Evolutionary conservation across 2,329 filamentous ascomycete species (phyloP).

Genomic region (Fusarium odoratissimum): DNA sequence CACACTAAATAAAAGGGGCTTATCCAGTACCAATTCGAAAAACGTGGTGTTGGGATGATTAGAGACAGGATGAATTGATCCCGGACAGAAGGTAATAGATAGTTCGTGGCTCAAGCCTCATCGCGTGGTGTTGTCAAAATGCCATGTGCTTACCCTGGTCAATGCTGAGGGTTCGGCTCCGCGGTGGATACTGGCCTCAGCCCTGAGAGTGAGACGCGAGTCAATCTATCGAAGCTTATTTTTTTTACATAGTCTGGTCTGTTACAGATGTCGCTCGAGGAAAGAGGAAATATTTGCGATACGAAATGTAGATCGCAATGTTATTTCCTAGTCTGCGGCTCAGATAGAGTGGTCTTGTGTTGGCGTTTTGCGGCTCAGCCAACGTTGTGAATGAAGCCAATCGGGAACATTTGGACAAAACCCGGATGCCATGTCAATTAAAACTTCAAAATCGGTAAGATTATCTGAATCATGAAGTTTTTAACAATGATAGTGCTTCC

Average conservation of each 20-base stretch:
- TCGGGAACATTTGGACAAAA: neutral
- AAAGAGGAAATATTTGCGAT: neutral
- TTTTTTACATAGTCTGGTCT: neutral
- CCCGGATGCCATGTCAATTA: neutral
- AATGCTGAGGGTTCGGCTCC: conserved; percentile 23
- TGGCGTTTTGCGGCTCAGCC: neutral
- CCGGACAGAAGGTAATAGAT: conserved; percentile 11
- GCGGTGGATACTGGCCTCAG: conserved; percentile 22
- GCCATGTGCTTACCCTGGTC: neutral
- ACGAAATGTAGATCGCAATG: neutral
- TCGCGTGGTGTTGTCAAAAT: neutral
- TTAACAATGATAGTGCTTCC: fast-evolving
- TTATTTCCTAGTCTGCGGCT: neutral
- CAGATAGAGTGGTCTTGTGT: neutral
- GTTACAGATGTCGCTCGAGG: neutral
- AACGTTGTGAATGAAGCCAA: neutral
- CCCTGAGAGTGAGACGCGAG: conserved; percentile 6
- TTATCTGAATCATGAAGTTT: fast-evolving
- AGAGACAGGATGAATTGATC: neutral
- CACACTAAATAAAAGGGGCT: neutral
- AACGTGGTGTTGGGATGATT: conserved; percentile 19
- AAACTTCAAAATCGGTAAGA: neutral
- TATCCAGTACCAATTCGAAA: neutral
- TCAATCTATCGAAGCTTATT: conserved; percentile 14
- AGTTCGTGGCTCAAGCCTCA: neutral